phyloP scores from a whole-genome alignment of 352 stramenopile genomes.

The Phytophthora megakarya region DNA sequence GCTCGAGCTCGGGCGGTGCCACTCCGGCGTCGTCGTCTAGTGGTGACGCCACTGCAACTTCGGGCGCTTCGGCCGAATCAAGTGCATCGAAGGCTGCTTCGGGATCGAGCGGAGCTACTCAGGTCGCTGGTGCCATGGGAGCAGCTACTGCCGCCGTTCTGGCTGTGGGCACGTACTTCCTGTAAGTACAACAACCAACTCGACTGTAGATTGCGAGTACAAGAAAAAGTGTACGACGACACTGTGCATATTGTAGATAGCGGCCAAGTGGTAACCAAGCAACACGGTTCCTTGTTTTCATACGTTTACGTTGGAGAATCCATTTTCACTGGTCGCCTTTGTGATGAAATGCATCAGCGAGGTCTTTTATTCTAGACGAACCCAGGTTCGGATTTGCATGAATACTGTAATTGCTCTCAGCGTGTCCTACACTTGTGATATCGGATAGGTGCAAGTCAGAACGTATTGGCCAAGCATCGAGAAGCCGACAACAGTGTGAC shows the following conservation, averaged over 20 bases:
- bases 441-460: neutral
- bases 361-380: too few species aligned
- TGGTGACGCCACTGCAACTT: neutral
- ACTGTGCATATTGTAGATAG: conserved; percentile 28
- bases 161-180: conserved; percentile 29
- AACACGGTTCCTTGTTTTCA: neutral
- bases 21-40: conserved; percentile 2
- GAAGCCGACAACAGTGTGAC: conserved; percentile 6
- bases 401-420: neutral
- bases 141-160: conserved; percentile 23
- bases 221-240: neutral
- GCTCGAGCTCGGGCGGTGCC: too few species aligned
- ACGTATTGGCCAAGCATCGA: neutral
- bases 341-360: too few species aligned
- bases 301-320: too few species aligned
- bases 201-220: neutral
- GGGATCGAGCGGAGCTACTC: conserved; percentile 15
- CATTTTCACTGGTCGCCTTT: conserved; percentile 27
- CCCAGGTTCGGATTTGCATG: neutral
- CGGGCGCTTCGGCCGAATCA: neutral
- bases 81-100: conserved; percentile 13
- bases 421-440: neutral
- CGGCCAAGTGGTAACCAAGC: neutral
- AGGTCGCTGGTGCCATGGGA: conserved; percentile 20
- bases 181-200: conserved; percentile 20